phyloP scores from a whole-genome alignment of 2,329 filamentous ascomycete genomes.

The Tolypocladium endophyticum region DNA sequence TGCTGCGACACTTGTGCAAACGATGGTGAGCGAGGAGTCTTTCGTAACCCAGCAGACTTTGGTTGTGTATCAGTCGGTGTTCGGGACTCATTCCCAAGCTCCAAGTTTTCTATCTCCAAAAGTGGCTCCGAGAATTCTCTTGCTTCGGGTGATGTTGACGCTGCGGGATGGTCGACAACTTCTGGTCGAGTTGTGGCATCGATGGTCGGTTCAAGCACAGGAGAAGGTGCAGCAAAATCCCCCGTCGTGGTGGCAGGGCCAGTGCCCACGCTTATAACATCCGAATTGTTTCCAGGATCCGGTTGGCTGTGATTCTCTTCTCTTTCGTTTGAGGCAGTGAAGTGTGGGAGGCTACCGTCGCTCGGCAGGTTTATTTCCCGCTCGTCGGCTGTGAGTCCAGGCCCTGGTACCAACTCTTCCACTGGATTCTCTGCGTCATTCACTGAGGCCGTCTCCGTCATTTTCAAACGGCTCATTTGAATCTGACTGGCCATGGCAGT shows the following conservation, averaged over 20 bases:
- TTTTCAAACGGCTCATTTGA: background rate
- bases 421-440: background rate
- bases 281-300: too few species aligned
- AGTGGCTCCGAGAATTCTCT: background rate
- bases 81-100: background rate
- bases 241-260: background rate
- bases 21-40: background rate
- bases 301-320: background rate
- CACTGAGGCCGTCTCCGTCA: background rate
- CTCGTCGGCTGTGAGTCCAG: background rate
- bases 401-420: background rate
- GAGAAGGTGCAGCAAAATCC: background rate
- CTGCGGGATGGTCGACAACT: background rate
- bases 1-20: background rate
- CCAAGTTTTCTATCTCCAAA: background rate
- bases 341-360: background rate
- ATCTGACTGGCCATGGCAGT: background rate
- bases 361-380: background rate
- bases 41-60: background rate
- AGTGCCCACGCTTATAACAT: background rate
- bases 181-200: background rate
- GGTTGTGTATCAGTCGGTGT: too few species aligned
- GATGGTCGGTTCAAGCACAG: background rate
- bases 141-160: background rate
- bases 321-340: background rate